Conservation (phyloP, 306 rosid genomes). For the Malus domestica region DNA sequence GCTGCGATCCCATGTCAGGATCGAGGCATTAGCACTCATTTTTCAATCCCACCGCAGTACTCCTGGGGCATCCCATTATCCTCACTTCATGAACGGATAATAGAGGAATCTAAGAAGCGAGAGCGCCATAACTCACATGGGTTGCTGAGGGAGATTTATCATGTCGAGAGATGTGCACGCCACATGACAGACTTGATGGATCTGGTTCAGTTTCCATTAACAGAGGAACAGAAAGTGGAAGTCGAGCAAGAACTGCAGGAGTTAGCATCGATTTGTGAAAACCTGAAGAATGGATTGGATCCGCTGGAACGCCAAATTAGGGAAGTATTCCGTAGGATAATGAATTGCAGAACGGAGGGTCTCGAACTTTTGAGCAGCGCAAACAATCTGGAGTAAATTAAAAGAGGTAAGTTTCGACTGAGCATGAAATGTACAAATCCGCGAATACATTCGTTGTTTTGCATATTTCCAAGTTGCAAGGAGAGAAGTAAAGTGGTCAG, state of each 20-base stretch:
- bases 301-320: constrained; percentile 75
- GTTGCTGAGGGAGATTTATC: constrained; percentile 82
- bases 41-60: constrained; percentile 57
- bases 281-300: constrained; percentile 53
- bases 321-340: constrained; percentile 65
- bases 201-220: constrained; percentile 65
- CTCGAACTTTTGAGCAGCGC: constrained; percentile 58
- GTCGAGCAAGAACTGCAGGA: constrained; percentile 49
- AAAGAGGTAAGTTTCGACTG: constrained; percentile 11
- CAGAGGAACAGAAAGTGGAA: constrained; percentile 58
- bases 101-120: constrained; percentile 74
- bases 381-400: constrained; percentile 29
- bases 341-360: constrained; percentile 71
- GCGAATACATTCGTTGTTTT: constrained; percentile 24
- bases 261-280: constrained; percentile 45
- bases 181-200: constrained; percentile 66
- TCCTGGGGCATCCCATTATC: constrained; percentile 56
- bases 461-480: constrained; percentile 31
- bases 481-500: constrained; percentile 3
- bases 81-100: constrained; percentile 58
- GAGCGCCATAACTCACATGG: constrained; percentile 66
- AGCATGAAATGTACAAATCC: constrained; percentile 44
- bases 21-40: constrained; percentile 60
- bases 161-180: constrained; percentile 54
- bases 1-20: constrained; percentile 97